Base-by-base conservation (phyloP, 2,329 filamentous ascomycete genomes). In the Tolypocladium guangdongense region DNA sequence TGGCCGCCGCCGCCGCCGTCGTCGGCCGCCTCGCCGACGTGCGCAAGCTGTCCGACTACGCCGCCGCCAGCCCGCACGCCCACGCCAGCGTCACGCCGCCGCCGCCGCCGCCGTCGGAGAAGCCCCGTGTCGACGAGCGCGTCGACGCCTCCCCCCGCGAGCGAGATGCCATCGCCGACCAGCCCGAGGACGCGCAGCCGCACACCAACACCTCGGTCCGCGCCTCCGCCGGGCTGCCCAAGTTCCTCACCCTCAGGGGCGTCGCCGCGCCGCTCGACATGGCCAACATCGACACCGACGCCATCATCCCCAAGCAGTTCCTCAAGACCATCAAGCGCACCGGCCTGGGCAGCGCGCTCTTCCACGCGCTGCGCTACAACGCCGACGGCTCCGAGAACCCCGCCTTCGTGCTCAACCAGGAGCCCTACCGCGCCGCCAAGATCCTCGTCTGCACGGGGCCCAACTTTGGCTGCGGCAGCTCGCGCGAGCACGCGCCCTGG, bases 231-330 rank as follows among this genome's bases (percentile, higher is more conserved):
- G 71, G 70, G 4, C 84, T 96, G 58, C 84, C 89, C 59, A 89
- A 89, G 66, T 97, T 97, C 73, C 83, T 82, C 27, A 80, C 83
- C 48, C 81, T 95, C 61, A 92, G 87, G 73, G 93, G 92, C 54
- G 86, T 92, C 59, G 90, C 90, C 1, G 93, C 91, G 12, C 89
- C 90, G 2, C 75, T 99, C 71, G 88, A 96, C 57, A 83, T 87
- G 63, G 79, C 87, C 60, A 99, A 99, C 69, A 84, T 96, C 62
- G 93, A 99, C 74, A 99, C 93, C n/a, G 93, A 99, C 65, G 92
- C 92, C 66, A 96, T 97, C 71, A 99, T 99, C 62, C 93, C 93
- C 59, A 99, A 99, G 74, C 93, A 99, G 70, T 99, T 97, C 76
- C 81, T 99, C 59, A 99, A 97, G 78, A 99, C 93, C 41, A 97